phyloP scores from a whole-genome alignment of 163 green algal species.

The Volvox carteri region DNA sequence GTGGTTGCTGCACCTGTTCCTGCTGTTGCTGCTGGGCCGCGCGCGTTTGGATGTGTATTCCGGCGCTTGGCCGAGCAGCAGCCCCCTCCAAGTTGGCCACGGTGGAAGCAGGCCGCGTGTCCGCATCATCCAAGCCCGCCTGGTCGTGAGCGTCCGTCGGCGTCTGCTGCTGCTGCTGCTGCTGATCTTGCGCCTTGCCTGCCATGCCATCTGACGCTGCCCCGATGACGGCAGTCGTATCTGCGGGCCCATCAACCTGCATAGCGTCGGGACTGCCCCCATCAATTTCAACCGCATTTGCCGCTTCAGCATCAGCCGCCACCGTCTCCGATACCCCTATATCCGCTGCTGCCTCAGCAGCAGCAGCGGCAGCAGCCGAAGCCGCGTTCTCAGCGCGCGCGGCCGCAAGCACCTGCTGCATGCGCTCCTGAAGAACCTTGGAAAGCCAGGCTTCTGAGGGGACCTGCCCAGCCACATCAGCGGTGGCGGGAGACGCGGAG shows the following conservation, averaged over 20 bases:
- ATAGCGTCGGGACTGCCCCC: not conserved
- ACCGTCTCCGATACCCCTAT: not conserved
- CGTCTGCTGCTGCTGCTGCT: not conserved
- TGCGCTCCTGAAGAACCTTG: not conserved
- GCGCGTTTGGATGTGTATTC: not conserved
- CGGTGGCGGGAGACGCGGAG: not conserved
- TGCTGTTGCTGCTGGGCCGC: slow-evolving; percentile 17
- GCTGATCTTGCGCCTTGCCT: not conserved
- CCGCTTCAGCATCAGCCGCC: not conserved
- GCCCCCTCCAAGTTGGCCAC: not conserved
- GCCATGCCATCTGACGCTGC: not conserved
- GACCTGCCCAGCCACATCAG: not conserved
- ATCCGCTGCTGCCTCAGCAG: not conserved
- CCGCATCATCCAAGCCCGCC: not conserved
- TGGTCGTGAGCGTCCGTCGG: not conserved
- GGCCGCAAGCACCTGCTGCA: not conserved
- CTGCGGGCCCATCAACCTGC: not conserved
- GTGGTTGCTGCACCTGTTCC: not conserved
- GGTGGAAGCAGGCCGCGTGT: not conserved
- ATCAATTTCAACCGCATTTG: not conserved
- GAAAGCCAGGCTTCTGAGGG: not conserved
- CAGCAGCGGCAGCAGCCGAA: not conserved
- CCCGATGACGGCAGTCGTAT: not conserved
- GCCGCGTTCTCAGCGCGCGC: not conserved
- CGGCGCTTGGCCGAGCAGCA: too few species aligned